These are phyloP conservation scores for Phytopythium litorale DNA, from an alignment of 352 stramenopile genomes.

Conservation along the genomic window DNA sequence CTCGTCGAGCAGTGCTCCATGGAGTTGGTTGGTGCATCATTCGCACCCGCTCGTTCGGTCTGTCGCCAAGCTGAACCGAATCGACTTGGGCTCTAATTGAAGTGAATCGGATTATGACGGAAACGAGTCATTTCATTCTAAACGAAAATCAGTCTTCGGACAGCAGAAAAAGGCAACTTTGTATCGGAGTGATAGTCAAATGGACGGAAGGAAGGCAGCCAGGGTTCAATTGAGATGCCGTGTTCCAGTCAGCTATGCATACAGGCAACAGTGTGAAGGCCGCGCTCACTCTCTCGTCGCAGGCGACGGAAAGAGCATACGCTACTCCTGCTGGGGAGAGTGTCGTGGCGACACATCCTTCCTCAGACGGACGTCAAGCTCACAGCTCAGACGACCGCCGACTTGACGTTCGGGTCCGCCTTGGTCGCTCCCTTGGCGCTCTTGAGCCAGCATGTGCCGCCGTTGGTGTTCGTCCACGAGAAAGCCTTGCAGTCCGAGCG, in stretches of 20 bases:
- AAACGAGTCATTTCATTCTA: too few species aligned
- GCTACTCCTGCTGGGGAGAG: not conserved
- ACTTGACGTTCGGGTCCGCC: constrained; percentile 7
- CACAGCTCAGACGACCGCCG: constrained; percentile 9
- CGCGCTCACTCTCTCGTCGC: not conserved
- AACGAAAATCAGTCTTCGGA: too few species aligned
- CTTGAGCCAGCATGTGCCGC: constrained; percentile 41
- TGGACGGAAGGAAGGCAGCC: too few species aligned
- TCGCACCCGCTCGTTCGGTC: too few species aligned
- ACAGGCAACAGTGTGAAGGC: not conserved
- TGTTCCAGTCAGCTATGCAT: not conserved
- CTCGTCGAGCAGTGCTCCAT: not conserved
- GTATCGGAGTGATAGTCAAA: too few species aligned
- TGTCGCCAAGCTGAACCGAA: too few species aligned
- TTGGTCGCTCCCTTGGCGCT: constrained; percentile 19
- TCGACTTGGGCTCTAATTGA: too few species aligned
- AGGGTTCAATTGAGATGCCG: too few species aligned
- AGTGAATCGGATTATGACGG: too few species aligned
- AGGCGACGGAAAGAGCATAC: not conserved
- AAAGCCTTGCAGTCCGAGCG: constrained; percentile 31
- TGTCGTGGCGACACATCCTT: not conserved
- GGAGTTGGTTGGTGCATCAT: too few species aligned
- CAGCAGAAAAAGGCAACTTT: too few species aligned
- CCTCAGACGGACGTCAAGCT: too few species aligned
- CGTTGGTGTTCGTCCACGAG: constrained; percentile 29